Evolutionary conservation across 352 stramenopile species (phyloP).

Genomic region (Phytophthora sp.): DNA sequence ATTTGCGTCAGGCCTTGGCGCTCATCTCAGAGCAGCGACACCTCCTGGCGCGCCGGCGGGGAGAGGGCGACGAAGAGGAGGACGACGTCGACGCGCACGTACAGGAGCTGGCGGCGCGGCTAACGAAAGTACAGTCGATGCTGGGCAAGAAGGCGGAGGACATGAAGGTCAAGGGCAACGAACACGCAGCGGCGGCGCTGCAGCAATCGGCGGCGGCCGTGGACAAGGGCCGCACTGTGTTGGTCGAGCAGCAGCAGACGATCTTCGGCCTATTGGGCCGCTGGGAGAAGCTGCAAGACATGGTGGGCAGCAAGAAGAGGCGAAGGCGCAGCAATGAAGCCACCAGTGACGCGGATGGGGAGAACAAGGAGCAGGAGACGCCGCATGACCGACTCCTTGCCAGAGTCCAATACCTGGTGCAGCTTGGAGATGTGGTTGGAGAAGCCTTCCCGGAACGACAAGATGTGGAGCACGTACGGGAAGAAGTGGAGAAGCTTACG

Average conservation of each 20-base stretch:
- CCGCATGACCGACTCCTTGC: slow-evolving; percentile 12
- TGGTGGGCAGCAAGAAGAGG: neutral
- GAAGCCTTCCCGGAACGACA: slow-evolving; percentile 27
- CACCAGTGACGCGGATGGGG: slow-evolving; percentile 11
- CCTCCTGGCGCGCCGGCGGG: slow-evolving; percentile 37
- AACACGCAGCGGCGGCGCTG: slow-evolving; percentile 55
- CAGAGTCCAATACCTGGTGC: slow-evolving; percentile 23
- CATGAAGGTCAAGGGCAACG: slow-evolving; percentile 75
- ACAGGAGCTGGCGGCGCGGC: slow-evolving; percentile 44
- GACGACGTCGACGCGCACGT: slow-evolving; percentile 30
- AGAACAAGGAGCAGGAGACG: slow-evolving; percentile 20
- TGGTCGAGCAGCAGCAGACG: slow-evolving; percentile 60
- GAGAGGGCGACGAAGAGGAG: slow-evolving; percentile 32
- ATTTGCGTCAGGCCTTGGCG: slow-evolving; percentile 59
- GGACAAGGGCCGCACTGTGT: slow-evolving; percentile 34
- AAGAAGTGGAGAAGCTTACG: slow-evolving; percentile 15
- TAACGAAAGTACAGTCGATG: slow-evolving; percentile 59
- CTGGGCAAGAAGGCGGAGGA: slow-evolving; percentile 80
- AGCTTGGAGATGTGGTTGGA: slow-evolving; percentile 26
- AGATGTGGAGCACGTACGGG: slow-evolving; percentile 19
- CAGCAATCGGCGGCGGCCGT: slow-evolving; percentile 59
- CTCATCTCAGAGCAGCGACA: slow-evolving; percentile 67
- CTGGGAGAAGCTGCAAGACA: slow-evolving; percentile 31
- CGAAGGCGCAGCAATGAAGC: neutral
- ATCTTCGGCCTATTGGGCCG: slow-evolving; percentile 47